phyloP scores from a whole-genome alignment of 2,329 filamentous ascomycete species.

The Calonectria montana region DNA sequence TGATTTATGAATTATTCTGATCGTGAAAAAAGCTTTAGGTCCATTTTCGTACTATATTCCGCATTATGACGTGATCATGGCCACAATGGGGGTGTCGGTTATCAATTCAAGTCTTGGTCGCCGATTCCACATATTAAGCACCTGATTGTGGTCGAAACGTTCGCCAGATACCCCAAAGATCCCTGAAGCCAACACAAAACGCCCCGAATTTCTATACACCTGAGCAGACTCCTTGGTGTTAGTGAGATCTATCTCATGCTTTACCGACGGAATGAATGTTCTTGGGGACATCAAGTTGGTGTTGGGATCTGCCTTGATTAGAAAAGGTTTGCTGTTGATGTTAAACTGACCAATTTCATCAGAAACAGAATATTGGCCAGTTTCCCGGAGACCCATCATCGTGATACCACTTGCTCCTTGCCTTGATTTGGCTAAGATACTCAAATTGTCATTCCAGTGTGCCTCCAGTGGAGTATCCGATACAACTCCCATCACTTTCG shows the following conservation, averaged over 20 bases:
- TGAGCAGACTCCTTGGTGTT: fast-evolving
- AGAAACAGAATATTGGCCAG: too few relatives aligned
- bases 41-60: fast-evolving
- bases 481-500: not conserved
- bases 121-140: not conserved
- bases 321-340: not conserved
- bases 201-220: not conserved
- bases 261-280: constrained; percentile 5
- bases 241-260: not conserved
- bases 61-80: not conserved
- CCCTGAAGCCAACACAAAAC: not conserved
- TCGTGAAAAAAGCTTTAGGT: not conserved
- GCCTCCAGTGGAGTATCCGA: not conserved
- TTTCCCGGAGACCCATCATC: not conserved
- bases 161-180: not conserved
- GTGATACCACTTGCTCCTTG: constrained; percentile 15
- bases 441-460: not conserved
- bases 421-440: not conserved
- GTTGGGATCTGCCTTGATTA: constrained; percentile 18
- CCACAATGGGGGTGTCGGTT: not conserved
- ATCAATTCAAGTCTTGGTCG: not conserved
- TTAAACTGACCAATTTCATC: fast-evolving
- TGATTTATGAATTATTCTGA: not conserved
- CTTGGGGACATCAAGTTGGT: constrained; percentile 5
- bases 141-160: not conserved